These are phyloP conservation scores for Warburgia ugandensis DNA, from an alignment of 164 flowering plant species.

Conservation along the genomic window DNA sequence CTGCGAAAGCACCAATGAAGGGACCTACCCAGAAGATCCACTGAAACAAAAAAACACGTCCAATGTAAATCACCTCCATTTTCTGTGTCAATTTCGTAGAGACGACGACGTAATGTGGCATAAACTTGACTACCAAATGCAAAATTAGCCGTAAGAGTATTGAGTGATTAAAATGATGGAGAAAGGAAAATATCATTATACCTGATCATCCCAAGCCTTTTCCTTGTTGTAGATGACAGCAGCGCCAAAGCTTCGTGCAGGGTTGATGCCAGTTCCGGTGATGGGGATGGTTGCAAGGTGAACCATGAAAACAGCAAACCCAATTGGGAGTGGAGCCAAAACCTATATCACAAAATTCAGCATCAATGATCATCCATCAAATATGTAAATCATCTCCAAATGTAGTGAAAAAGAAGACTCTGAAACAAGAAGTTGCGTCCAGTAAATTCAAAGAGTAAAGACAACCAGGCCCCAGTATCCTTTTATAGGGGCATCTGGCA, in stretches of 20 bases:
- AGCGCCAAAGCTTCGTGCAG: conserved; percentile 91
- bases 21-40: conserved; percentile 99
- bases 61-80: not conserved
- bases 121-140: too few relatives aligned
- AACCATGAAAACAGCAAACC: conserved; percentile 96
- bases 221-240: conserved; percentile 79
- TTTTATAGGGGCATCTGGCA: too few relatives aligned
- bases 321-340: conserved; percentile 94
- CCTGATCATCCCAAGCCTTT: conserved; percentile 43
- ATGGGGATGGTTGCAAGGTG: conserved; percentile 89
- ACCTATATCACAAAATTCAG: conserved; percentile 33
- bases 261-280: conserved; percentile 95
- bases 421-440: too few relatives aligned
- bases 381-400: too few relatives aligned
- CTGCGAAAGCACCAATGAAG: conserved; percentile 68
- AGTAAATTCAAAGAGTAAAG: too few relatives aligned
- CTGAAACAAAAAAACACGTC: conserved; percentile 22
- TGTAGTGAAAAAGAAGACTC: too few relatives aligned
- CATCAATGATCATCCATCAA: too few relatives aligned
- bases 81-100: too few relatives aligned
- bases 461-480: too few relatives aligned
- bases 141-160: too few relatives aligned
- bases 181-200: too few relatives aligned
- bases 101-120: too few relatives aligned
- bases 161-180: not conserved